Evolutionary conservation across 73 alveolate species (phyloP).

Genomic region (Blepharisma japonicum): DNA sequence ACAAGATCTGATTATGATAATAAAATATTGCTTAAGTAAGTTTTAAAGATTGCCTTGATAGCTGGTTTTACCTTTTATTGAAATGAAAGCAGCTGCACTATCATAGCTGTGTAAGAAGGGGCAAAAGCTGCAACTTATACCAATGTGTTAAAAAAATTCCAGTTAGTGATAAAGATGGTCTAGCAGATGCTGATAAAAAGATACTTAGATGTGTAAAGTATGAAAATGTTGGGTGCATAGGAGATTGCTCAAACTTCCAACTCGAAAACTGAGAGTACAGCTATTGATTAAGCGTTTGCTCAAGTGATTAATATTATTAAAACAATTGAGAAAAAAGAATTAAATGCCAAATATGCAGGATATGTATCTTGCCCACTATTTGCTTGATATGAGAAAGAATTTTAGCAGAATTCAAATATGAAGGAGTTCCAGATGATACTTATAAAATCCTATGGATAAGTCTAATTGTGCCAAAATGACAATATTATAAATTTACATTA

Average conservation of each 20-base stretch:
- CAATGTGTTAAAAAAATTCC: slow-evolving; percentile 52
- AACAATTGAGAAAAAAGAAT: slow-evolving; percentile 27
- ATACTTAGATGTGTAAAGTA: slow-evolving; percentile 61
- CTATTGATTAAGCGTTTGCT: slow-evolving; percentile 68
- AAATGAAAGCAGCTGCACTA: too few species aligned
- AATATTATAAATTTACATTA: slow-evolving; percentile 63
- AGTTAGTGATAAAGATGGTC: slow-evolving; percentile 65
- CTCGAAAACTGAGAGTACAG: slow-evolving; percentile 87
- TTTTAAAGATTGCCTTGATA: too few species aligned
- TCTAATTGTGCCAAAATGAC: slow-evolving; percentile 55
- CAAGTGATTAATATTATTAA: slow-evolving; percentile 54
- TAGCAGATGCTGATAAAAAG: slow-evolving; percentile 57
- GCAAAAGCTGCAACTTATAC: too few species aligned
- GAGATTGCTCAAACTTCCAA: slow-evolving; percentile 64
- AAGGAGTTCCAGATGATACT: slow-evolving; percentile 61
- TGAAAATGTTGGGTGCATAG: slow-evolving; percentile 66
- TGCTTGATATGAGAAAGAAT: slow-evolving; percentile 62
- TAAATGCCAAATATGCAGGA: slow-evolving; percentile 61
- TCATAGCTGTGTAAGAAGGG: too few species aligned
- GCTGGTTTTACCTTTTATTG: too few species aligned
- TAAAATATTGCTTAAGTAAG: too few species aligned
- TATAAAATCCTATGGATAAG: slow-evolving; percentile 56
- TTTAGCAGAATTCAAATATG: slow-evolving; percentile 77
- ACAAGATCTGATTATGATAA: too few species aligned
- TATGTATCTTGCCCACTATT: slow-evolving; percentile 77